Base-by-base conservation (phyloP, 768 basidiomycete species). In the Trametes cinnabarina region DNA sequence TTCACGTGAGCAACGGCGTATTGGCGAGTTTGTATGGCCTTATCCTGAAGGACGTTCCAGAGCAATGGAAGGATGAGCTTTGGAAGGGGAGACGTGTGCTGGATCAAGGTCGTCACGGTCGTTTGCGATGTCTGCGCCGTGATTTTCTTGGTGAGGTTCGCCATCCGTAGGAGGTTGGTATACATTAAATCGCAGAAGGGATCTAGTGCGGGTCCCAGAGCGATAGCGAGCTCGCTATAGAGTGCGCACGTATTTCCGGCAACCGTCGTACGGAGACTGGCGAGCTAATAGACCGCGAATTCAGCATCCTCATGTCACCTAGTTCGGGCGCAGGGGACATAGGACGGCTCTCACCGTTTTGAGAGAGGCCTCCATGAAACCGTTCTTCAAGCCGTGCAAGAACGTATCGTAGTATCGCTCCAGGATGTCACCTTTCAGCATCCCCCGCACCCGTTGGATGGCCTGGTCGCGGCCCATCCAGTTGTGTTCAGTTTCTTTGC, bases 401-500 rank as follows among this genome's bases (percentile, higher is more conserved):
- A 98, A 98, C 2, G 80, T 74, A 2, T 94, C 92, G 4, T 78
- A 70, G 69, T 86, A 94, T 55, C 89, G 82, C 30, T 76, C 70
- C 69, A 91, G 86, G 3, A 89, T 88, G 37, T 90, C 91, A 25
- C 93, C 93, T 68, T 86, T 88, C 55, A 98, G 73, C 90, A 97
- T 93, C 17, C 94, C 91, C 42, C 94, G 83, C 8, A 98, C 88
- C 17, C 85, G 81, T 41, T 83, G 77, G 60, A 95, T 79, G 10
- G 88, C 80, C 63, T 80, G 81, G 61, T 99, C 96, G 57, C 96
- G 82, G 26, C 79, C 75, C 41, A 82, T 79, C 96, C 96, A 99
- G 65, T 99, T 99, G 62, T 95, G 92, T 69, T 99, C 96, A 1
- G 90, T 90, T 74, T 99, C 96, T 74, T 84, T 96, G n/a, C 96